Base-by-base conservation (phyloP, 2,329 filamentous ascomycete species). In the Pleomassaria siparia region DNA sequence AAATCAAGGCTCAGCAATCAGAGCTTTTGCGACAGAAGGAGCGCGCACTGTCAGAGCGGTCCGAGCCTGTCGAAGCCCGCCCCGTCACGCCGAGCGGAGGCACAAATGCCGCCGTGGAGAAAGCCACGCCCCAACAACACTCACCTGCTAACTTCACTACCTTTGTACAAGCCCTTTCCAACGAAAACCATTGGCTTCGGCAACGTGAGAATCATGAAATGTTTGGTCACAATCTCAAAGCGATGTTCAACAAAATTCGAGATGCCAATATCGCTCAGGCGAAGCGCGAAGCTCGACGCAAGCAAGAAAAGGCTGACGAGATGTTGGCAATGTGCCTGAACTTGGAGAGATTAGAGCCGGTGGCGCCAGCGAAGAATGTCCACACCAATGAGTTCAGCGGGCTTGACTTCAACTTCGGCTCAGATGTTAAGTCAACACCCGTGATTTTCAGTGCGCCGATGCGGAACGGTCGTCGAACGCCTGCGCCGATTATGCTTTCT, bases 101-200 rank as follows among this genome's bases (percentile, higher is more conserved):
- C 22, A 24, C 22, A 32, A 48, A 40, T 13, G 29, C 35, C 12
- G 24, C 30, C 15, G 32, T 13, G 4, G 25, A 39, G 15, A 41
- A 25, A 5, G 10, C 20, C 30, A 18, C 18, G 26, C 4, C 18
- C 18, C 30, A 50, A 15, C 20, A 21, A 22, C 25, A 48, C n/a
- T 18, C 32, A 1, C 47, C 54, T 4, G 30, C 43, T 16, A 29
- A 56, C 4, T 56, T 60, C 25, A 51, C 48, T 7, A 52, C 55
- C 0, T 50, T 65, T 24, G 40, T 66, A 15, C 48, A 57, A 7
- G 64, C 64, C 16, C 49, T 66, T 2, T 51, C 56, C n/a, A 52
- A 53, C 16, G 63, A 67, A 22, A 67, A 66, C 28, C 58, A 58
- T 15, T 67, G 62, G 62, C 50, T 67, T 24, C 62, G 64, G 15